phyloP scores from a whole-genome alignment of 148 eudicot species.

The Vaccinium myrtillus region DNA sequence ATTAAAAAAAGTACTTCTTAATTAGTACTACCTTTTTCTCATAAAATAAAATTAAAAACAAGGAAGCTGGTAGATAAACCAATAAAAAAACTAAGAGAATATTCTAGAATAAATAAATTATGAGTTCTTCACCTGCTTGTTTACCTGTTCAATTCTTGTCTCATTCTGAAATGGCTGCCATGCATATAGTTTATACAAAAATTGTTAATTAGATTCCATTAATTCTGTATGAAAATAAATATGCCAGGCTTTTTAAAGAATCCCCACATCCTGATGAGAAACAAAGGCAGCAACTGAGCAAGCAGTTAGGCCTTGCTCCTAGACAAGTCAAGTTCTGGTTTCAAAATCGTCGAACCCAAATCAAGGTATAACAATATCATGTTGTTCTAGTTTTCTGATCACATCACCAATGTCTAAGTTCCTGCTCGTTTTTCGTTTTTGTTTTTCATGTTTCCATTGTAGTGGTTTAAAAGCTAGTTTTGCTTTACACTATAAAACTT shows the following conservation, averaged over 20 bases:
- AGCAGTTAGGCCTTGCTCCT: conserved; percentile 91
- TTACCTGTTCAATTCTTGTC: neutral
- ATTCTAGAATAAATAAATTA: neutral
- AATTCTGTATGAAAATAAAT: neutral
- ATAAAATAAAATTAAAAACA: neutral
- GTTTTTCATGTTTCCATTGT: neutral
- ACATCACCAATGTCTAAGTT: neutral
- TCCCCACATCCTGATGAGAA: conserved; percentile 99
- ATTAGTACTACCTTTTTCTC: neutral
- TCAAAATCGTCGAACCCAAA: conserved; percentile 97
- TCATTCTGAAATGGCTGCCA: neutral
- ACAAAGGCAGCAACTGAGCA: conserved; percentile 95
- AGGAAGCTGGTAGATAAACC: neutral
- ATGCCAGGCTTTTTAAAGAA: conserved; percentile 73
- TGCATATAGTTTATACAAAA: neutral
- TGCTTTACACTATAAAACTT: neutral
- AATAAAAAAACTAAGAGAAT: neutral
- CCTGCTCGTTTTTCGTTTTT: neutral
- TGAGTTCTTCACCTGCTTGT: conserved; percentile 10
- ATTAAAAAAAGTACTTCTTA: neutral
- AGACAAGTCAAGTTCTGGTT: conserved; percentile 99
- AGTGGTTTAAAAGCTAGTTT: neutral
- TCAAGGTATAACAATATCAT: conserved; percentile 48
- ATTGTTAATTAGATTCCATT: neutral
- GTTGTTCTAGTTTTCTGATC: neutral